These are phyloP conservation scores for Mycena citricolor DNA, from an alignment of 1,284 basidiomycete genomes.

Conservation along the genomic window DNA sequence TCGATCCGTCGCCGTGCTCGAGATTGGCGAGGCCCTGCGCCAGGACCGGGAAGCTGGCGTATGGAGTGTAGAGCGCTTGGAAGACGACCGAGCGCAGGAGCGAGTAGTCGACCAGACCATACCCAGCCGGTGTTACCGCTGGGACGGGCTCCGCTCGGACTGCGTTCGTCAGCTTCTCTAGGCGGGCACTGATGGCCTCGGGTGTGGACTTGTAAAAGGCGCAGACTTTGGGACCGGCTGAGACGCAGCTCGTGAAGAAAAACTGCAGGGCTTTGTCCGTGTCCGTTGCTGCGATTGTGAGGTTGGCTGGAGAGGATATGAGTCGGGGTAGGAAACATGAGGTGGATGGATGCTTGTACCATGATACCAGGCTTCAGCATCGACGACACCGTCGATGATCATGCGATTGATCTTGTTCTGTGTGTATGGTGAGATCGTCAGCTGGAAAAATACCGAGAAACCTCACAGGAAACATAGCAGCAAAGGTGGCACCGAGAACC, in stretches of 20 bases:
- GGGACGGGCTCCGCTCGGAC: conserved; percentile 15
- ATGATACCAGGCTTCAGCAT: conserved; percentile 14
- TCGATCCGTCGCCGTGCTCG: conserved; percentile 26
- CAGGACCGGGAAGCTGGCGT: conserved; percentile 21
- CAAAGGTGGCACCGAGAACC: conserved; percentile 13
- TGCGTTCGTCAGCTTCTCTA: conserved; percentile 8
- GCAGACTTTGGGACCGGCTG: conserved; percentile 15
- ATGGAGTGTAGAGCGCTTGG: conserved; percentile 25
- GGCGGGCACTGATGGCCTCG: conserved; percentile 5
- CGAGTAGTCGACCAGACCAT: conserved; percentile 25
- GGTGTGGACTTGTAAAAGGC: conserved; percentile 30
- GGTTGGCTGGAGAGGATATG: conserved; percentile 8
- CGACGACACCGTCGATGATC: conserved; percentile 23
- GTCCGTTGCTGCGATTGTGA: conserved; percentile 12
- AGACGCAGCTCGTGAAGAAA: conserved; percentile 15
- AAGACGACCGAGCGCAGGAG: conserved; percentile 24
- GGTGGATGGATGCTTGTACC: not conserved
- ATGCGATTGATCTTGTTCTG: conserved; percentile 18
- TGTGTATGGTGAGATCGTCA: not conserved
- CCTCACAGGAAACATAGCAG: conserved; percentile 15
- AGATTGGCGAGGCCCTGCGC: conserved; percentile 28
- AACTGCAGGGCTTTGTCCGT: conserved; percentile 15
- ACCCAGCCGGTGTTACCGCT: conserved; percentile 17
- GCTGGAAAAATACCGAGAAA: not conserved
- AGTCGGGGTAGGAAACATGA: not conserved